phyloP scores from a whole-genome alignment of 1,284 basidiomycete species.

The Cutaneotrichosporon mucoides region DNA sequence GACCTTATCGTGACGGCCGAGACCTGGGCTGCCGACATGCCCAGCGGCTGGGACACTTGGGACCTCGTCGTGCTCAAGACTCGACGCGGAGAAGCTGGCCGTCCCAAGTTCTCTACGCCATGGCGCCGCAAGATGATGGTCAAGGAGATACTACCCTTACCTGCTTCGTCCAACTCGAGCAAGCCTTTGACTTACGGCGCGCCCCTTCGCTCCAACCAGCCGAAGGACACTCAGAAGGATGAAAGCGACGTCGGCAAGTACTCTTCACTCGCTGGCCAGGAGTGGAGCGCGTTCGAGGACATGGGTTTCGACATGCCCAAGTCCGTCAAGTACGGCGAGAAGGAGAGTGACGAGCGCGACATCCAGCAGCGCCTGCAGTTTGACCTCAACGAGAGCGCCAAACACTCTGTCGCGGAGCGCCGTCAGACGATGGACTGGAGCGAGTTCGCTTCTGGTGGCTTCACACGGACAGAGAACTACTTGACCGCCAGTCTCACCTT shows the following conservation, averaged over 20 bases:
- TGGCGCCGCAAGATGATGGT: conserved; percentile 37
- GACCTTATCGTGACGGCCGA: conserved; percentile 71
- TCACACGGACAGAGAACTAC: conserved; percentile 67
- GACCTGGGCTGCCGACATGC: conserved; percentile 59
- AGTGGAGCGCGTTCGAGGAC: conserved; percentile 82
- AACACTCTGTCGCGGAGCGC: conserved; percentile 62
- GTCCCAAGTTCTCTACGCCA: conserved; percentile 36
- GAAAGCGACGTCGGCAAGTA: conserved; percentile 61
- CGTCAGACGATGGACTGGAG: conserved; percentile 77
- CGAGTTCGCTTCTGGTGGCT: conserved; percentile 73
- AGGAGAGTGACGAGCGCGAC: conserved; percentile 12
- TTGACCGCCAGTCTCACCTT: conserved; percentile 76
- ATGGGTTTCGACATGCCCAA: conserved; percentile 62
- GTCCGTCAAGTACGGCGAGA: neutral
- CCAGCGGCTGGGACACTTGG: conserved; percentile 35
- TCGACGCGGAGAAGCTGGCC: conserved; percentile 23
- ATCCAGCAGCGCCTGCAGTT: conserved; percentile 67
- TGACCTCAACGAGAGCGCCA: conserved; percentile 78
- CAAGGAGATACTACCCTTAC: conserved; percentile 32
- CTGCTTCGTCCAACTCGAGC: conserved; percentile 10
- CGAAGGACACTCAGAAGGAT: conserved; percentile 16
- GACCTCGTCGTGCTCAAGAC: conserved; percentile 31
- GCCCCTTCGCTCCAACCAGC: neutral
- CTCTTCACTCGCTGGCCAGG: conserved; percentile 71
- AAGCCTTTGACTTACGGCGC: conserved; percentile 12